Evolutionary conservation across 148 eudicot genomes (phyloP).

Genomic region (Tetragonia tetragonoides): DNA sequence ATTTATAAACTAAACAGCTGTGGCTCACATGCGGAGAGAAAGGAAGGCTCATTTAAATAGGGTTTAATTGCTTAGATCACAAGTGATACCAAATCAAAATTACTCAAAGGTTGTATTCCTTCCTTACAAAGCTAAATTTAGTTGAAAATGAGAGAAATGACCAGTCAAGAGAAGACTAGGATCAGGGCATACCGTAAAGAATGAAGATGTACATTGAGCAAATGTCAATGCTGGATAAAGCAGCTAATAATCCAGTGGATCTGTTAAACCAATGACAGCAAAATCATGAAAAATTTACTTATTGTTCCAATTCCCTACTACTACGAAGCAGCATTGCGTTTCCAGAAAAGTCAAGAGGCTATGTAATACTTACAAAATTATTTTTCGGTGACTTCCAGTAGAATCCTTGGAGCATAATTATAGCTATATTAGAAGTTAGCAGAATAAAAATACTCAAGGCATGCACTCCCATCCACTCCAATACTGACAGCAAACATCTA

Average conservation of each 20-base stretch:
- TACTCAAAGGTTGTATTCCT: background rate
- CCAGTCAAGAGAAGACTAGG: background rate
- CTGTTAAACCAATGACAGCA: constrained; percentile 33
- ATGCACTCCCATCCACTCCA: constrained; percentile 89
- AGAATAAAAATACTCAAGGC: constrained; percentile 61
- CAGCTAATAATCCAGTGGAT: constrained; percentile 60
- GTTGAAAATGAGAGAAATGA: too few species aligned
- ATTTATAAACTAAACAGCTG: background rate
- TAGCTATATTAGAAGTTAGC: constrained; percentile 61
- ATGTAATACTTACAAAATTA: constrained; percentile 58
- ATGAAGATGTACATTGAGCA: constrained; percentile 1
- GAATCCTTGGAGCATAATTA: constrained; percentile 73
- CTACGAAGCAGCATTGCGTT: background rate
- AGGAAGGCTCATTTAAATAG: background rate
- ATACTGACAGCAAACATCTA: constrained; percentile 37
- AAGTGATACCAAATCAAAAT: background rate
- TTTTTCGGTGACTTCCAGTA: constrained; percentile 61
- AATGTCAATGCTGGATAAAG: constrained; percentile 37
- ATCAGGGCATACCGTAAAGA: constrained; percentile 22
- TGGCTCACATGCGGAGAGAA: background rate
- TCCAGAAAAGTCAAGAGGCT: background rate
- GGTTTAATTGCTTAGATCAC: background rate
- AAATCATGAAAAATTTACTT: background rate
- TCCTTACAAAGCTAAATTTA: background rate
- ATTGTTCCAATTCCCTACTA: too few species aligned